phyloP scores from a whole-genome alignment of 345 rosid genomes.

The Jatropha curcas region DNA sequence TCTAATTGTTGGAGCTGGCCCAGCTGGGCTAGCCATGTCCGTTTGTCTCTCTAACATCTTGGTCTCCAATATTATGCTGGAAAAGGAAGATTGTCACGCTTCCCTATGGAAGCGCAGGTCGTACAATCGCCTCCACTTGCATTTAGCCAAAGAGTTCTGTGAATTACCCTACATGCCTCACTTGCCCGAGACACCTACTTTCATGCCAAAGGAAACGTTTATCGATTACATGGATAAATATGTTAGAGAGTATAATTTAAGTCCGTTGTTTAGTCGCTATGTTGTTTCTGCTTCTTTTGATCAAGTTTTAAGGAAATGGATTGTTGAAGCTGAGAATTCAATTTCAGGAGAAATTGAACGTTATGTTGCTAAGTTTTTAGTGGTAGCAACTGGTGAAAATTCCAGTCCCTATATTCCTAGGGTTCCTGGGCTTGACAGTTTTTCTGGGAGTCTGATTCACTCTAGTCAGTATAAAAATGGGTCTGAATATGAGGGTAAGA shows the following conservation, averaged over 20 bases:
- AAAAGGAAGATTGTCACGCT: background rate
- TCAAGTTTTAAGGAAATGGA: background rate
- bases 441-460: slow-evolving; percentile 6
- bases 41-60: background rate
- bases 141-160: background rate
- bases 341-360: background rate
- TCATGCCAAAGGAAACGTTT: background rate
- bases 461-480: slow-evolving; percentile 17
- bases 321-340: background rate
- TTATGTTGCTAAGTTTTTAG: slow-evolving; percentile 24
- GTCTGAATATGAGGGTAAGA: background rate
- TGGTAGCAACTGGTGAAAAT: slow-evolving; percentile 23
- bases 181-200: background rate
- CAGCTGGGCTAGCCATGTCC: background rate
- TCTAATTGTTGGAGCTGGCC: background rate
- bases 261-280: background rate
- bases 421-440: slow-evolving; percentile 12
- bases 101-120: background rate
- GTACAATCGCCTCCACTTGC: background rate
- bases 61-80: background rate
- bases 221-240: background rate
- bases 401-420: background rate
- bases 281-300: background rate
- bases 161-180: background rate
- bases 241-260: background rate